Conservation (phyloP, 2,329 filamentous ascomycete genomes). For the Cercospora janseana region DNA sequence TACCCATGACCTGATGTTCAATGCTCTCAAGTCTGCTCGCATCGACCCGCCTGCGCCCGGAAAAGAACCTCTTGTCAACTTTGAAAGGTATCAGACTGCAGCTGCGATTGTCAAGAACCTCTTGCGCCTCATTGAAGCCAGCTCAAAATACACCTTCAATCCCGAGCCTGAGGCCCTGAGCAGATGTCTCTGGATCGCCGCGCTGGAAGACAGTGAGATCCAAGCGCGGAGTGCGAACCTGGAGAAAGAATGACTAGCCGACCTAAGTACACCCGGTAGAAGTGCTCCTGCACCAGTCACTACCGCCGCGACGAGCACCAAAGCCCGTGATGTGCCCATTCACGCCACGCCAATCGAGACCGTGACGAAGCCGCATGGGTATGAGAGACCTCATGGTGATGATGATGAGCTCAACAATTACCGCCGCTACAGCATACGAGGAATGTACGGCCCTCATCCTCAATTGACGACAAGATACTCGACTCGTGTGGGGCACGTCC, state of each 20-base stretch:
- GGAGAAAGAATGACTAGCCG: slow-evolving; percentile 27
- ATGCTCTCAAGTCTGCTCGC: slow-evolving; percentile 73
- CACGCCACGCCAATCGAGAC: neutral
- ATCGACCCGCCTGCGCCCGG: slow-evolving; percentile 51
- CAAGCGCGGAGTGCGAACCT: slow-evolving; percentile 32
- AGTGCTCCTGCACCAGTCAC: neutral
- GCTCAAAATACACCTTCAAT: slow-evolving; percentile 69
- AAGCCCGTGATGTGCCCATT: slow-evolving; percentile 1
- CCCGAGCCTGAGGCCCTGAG: slow-evolving; percentile 75
- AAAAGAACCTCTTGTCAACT: slow-evolving; percentile 72
- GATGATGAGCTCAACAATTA: slow-evolving; percentile 4
- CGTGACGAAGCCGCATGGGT: neutral
- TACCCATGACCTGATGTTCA: slow-evolving; percentile 79
- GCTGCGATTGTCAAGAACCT: slow-evolving; percentile 77
- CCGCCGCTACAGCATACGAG: slow-evolving; percentile 5
- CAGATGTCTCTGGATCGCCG: slow-evolving; percentile 81
- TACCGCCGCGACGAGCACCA: too few species aligned
- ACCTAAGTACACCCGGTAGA: neutral
- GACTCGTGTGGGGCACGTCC: slow-evolving; percentile 6
- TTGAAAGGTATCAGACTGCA: slow-evolving; percentile 74
- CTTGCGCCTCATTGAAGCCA: slow-evolving; percentile 74
- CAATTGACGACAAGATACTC: slow-evolving; percentile 6
- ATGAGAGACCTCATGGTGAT: slow-evolving; percentile 2
- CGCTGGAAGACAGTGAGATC: slow-evolving; percentile 73
- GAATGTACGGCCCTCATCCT: slow-evolving; percentile 4